These are phyloP conservation scores for Angomonas desouzai DNA, from an alignment of 208 protist species.

Conservation along the genomic window DNA sequence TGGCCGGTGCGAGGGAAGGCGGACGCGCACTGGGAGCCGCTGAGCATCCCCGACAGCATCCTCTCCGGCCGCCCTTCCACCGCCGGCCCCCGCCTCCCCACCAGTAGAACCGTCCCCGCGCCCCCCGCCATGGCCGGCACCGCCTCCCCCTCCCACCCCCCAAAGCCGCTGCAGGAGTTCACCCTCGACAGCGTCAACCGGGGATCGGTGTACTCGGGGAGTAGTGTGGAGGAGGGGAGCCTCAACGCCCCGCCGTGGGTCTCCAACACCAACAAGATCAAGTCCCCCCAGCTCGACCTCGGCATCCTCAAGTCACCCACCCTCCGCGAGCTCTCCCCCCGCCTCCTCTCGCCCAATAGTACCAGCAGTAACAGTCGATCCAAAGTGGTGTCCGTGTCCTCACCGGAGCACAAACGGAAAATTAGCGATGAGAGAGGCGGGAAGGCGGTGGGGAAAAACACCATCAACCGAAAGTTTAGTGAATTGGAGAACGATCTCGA, in stretches of 20 bases:
- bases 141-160: not conserved
- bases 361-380: not conserved
- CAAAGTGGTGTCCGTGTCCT: not conserved
- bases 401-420: not conserved
- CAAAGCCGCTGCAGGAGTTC: not conserved
- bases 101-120: not conserved
- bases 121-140: not conserved
- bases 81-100: not conserved
- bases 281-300: not conserved
- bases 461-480: slow-evolving; percentile 4
- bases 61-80: not conserved
- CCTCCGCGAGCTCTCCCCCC: not conserved
- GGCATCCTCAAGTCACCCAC: not conserved
- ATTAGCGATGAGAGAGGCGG: not conserved
- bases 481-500: slow-evolving; percentile 8
- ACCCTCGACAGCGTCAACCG: not conserved
- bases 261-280: slow-evolving; percentile 5
- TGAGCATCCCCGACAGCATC: not conserved
- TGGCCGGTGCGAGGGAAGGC: not conserved
- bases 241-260: slow-evolving; percentile 2
- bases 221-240: not conserved
- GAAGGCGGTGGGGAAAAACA: slow-evolving; percentile 4
- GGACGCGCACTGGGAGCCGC: not conserved
- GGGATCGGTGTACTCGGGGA: not conserved
- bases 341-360: not conserved